Percentiles rank a stretch among this genome's conserved stretches.
Conservation (phyloP, 2,329 filamentous ascomycete species). For the Hymenoscyphus fraxineus region DNA sequence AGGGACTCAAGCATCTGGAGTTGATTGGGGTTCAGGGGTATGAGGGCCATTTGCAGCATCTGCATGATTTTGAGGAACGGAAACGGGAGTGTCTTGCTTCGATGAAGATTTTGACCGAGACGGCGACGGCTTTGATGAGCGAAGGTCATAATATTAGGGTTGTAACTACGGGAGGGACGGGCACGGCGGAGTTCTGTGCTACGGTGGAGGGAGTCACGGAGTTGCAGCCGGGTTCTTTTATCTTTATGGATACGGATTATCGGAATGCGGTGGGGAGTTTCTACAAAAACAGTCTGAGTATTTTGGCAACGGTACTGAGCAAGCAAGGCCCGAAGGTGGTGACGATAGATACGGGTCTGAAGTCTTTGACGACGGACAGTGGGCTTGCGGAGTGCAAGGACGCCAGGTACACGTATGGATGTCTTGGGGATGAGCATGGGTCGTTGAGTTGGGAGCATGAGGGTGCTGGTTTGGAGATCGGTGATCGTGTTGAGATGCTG, state of each 20-base stretch:
- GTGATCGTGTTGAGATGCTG: constrained; percentile 38
- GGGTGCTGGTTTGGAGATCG: constrained; percentile 4
- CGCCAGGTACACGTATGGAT: constrained; percentile 9
- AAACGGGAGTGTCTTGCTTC: constrained; percentile 42
- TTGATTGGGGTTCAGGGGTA: constrained; percentile 51
- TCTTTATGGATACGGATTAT: constrained; percentile 57
- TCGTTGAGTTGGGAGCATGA: constrained; percentile 11
- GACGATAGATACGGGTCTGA: constrained; percentile 49
- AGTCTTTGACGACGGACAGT: constrained; percentile 50
- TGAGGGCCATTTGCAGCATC: constrained; percentile 51
- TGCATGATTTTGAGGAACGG: constrained; percentile 43
- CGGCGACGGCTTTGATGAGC: constrained; percentile 40
- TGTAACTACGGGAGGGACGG: constrained; percentile 50
- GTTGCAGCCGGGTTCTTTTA: constrained; percentile 51
- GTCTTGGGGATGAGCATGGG: constrained; percentile 15
- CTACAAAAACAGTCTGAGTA: constrained; percentile 47
- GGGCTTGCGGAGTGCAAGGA: constrained; percentile 26
- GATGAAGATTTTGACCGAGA: constrained; percentile 43
- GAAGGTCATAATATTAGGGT: constrained; percentile 45
- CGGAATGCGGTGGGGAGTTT: constrained; percentile 47
- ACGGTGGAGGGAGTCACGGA: constrained; percentile 49
- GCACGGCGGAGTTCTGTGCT: constrained; percentile 51
- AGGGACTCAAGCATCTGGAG: constrained; percentile 37
- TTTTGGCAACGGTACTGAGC: constrained; percentile 47
- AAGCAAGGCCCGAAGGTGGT: constrained; percentile 42